Conservation (phyloP, 176 grass and related monocot genomes). For the Melocanna baccifera region DNA sequence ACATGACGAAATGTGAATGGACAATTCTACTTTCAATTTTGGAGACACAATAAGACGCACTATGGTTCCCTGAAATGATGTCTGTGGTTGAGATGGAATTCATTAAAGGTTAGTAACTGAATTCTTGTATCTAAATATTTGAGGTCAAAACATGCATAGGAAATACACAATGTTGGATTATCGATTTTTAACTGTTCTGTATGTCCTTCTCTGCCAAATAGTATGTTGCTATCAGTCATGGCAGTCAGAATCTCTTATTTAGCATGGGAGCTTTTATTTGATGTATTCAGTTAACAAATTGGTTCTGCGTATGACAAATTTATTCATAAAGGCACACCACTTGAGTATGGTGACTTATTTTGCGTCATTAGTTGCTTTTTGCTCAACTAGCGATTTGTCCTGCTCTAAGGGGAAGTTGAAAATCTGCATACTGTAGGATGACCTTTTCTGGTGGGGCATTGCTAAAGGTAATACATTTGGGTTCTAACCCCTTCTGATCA, state of each 20-base stretch:
- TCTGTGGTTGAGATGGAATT: background rate
- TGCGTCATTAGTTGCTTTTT: background rate
- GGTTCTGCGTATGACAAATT: background rate
- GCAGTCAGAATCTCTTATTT: background rate
- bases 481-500: background rate
- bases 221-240: background rate
- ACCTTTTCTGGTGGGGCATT: background rate
- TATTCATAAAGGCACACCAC: background rate
- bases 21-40: background rate
- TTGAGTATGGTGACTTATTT: background rate
- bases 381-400: background rate
- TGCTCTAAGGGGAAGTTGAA: background rate
- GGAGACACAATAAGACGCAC: background rate
- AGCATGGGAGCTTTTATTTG: background rate
- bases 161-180: background rate
- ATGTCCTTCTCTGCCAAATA: background rate
- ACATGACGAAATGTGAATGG: background rate
- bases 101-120: background rate
- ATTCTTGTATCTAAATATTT: background rate
- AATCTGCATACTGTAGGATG: background rate
- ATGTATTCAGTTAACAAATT: background rate
- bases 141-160: background rate
- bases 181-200: background rate
- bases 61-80: background rate
- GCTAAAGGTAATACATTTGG: background rate